Percentiles rank a stretch among this genome's conserved stretches.
Evolutionary conservation across 2,329 filamentous ascomycete species (phyloP).

Genomic region (Cercospora janseana): DNA sequence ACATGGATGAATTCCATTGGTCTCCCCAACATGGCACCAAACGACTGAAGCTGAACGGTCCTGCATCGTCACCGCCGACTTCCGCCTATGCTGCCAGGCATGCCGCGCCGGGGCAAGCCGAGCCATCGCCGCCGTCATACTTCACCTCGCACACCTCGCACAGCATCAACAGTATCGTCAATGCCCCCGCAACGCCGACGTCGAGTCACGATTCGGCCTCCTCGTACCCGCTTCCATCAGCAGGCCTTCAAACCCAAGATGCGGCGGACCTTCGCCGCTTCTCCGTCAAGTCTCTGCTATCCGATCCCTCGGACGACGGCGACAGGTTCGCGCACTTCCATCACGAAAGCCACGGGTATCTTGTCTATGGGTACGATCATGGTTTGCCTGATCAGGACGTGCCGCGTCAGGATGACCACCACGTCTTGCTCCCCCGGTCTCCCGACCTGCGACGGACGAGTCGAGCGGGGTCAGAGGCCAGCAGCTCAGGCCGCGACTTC

Average conservation of each 20-base stretch:
- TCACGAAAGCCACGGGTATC: constrained; percentile 24
- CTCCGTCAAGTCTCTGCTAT: constrained; percentile 65
- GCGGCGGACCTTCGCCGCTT: constrained; percentile 53
- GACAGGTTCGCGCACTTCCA: constrained; percentile 21
- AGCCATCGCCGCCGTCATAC: constrained; percentile 40
- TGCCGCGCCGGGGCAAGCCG: constrained; percentile 29
- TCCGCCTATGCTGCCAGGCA: constrained; percentile 33
- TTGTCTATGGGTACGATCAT: constrained; percentile 67
- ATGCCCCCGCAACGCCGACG: constrained; percentile 47
- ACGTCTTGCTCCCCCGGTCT: constrained; percentile 54
- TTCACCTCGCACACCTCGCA: constrained; percentile 37
- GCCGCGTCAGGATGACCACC: constrained; percentile 67
- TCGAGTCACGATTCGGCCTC: constrained; percentile 36
- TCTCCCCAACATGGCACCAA: constrained; percentile 41
- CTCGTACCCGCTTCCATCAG: constrained; percentile 26
- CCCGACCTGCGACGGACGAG: constrained; percentile 35
- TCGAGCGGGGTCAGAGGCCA: constrained; percentile 34
- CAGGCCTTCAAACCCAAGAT: constrained; percentile 32
- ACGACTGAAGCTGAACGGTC: constrained; percentile 34
- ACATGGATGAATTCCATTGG: constrained; percentile 33
- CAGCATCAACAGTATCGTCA: constrained; percentile 41
- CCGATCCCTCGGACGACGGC: constrained; percentile 47
- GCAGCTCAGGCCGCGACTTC: constrained; percentile 29
- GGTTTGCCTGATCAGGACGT: constrained; percentile 69
- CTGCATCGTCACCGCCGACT: constrained; percentile 20